Percentiles rank a stretch among this genome's conserved stretches.
Conservation (phyloP, 805 yeast genomes). For the Candida argentea region DNA sequence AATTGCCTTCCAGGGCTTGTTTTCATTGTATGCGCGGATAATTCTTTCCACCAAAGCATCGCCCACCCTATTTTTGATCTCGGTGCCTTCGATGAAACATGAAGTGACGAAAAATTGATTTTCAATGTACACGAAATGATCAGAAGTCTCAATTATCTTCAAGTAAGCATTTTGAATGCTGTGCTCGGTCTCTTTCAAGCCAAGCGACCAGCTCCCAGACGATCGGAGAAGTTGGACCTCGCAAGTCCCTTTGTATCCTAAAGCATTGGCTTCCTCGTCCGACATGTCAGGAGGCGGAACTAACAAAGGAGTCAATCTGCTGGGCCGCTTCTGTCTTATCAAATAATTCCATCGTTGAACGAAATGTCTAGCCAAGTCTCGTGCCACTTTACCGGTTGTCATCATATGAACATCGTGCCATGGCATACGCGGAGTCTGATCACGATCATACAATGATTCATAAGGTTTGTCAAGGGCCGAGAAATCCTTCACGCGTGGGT, state of each 20-base stretch:
- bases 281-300: slow-evolving; percentile 89
- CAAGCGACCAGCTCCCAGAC: slow-evolving; percentile 88
- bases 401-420: slow-evolving; percentile 99
- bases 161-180: slow-evolving; percentile 91
- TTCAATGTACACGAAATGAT: slow-evolving; percentile 88
- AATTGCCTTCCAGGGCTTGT: slow-evolving; percentile 79
- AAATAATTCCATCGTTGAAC: slow-evolving; percentile 97
- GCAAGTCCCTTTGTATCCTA: slow-evolving; percentile 72
- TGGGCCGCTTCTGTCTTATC: slow-evolving; percentile 86
- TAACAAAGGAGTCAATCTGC: slow-evolving; percentile 83
- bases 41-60: slow-evolving; percentile 97
- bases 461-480: slow-evolving; percentile 72
- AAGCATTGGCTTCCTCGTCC: slow-evolving; percentile 51
- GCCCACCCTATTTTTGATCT: slow-evolving; percentile 81
- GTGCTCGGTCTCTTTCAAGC: slow-evolving; percentile 73
- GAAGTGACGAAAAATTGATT: slow-evolving; percentile 92
- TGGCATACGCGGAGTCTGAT: slow-evolving; percentile 85
- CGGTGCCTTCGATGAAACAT: slow-evolving; percentile 75
- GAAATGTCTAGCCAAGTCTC: slow-evolving; percentile 88
- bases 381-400: slow-evolving; percentile 86
- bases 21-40: slow-evolving; percentile 72
- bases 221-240: slow-evolving; percentile 87
- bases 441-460: slow-evolving; percentile 85
- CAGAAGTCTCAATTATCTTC: slow-evolving; percentile 81
- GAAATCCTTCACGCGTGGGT: slow-evolving; percentile 89